Percentiles rank a stretch among this genome's conserved stretches.
These are phyloP conservation scores for Candida cerambycidarum DNA, from an alignment of 805 yeast genomes.

Conservation along the genomic window DNA sequence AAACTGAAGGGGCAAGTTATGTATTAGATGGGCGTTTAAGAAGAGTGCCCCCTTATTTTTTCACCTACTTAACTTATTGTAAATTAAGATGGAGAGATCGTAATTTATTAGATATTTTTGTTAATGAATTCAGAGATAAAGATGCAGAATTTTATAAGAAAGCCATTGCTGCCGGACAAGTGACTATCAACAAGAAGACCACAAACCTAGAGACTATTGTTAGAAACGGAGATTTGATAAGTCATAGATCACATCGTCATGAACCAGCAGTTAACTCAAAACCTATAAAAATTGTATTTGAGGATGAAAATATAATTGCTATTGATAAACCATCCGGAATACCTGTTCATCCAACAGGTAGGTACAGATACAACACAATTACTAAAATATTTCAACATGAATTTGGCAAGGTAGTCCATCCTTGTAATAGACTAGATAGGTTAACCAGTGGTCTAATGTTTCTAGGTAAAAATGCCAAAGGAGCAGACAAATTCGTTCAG, in stretches of 20 bases:
- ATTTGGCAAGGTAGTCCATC: conserved; percentile 61
- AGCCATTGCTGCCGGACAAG: conserved; percentile 58
- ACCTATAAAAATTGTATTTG: conserved; percentile 64
- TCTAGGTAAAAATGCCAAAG: conserved; percentile 75
- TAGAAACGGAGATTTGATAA: conserved; percentile 78
- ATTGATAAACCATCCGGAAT: conserved; percentile 94
- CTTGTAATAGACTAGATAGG: conserved; percentile 84
- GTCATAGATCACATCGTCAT: conserved; percentile 80
- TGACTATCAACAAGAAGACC: conserved; percentile 63
- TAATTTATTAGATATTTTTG: conserved; percentile 76
- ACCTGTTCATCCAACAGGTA: conserved; percentile 95
- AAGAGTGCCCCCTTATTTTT: conserved; percentile 80
- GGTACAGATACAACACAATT: conserved; percentile 71
- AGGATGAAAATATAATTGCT: conserved; percentile 73
- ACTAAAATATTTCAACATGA: conserved; percentile 78
- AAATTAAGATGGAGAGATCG: conserved; percentile 89
- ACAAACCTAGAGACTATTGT: conserved; percentile 67
- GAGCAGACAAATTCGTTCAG: conserved; percentile 72
- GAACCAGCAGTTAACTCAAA: conserved; percentile 78
- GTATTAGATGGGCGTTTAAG: conserved; percentile 60
- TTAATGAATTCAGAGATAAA: conserved; percentile 80
- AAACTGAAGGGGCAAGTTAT: conserved; percentile 58
- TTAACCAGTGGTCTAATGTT: conserved; percentile 94
- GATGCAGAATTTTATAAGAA: conserved; percentile 63
- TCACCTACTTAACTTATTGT: conserved; percentile 87